Evolutionary conservation across 495 filamentous ascomycete species (phyloP).

Genomic region (Amniculicola lignicola): DNA sequence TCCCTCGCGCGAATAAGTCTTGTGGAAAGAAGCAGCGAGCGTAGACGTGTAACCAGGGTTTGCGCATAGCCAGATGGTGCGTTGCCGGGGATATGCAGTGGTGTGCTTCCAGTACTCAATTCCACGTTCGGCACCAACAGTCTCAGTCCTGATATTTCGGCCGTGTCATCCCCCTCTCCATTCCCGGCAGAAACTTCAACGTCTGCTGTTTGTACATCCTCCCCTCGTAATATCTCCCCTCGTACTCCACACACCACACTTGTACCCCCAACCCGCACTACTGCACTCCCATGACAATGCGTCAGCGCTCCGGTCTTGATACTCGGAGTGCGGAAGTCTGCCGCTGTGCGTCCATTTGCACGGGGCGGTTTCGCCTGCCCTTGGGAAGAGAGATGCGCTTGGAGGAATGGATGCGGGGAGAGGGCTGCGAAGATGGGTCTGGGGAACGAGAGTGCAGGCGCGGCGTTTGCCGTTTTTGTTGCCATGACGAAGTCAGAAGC

Average conservation of each 20-base stretch:
- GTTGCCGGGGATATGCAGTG: slow-evolving; percentile 76
- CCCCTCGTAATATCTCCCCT: slow-evolving; percentile 74
- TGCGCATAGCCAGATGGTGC: slow-evolving; percentile 79
- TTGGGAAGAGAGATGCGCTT: slow-evolving; percentile 70
- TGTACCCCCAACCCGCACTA: slow-evolving; percentile 84
- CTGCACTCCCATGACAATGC: slow-evolving; percentile 82
- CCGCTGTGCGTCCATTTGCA: slow-evolving; percentile 71
- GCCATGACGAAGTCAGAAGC: too few species aligned
- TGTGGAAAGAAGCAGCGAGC: slow-evolving; percentile 67
- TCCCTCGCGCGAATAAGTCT: slow-evolving; percentile 59
- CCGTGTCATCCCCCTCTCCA: slow-evolving; percentile 37
- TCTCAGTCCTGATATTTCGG: slow-evolving; percentile 55
- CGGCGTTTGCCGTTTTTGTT: background rate
- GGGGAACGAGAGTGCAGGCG: slow-evolving; percentile 61
- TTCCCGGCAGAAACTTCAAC: background rate
- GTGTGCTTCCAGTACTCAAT: slow-evolving; percentile 81
- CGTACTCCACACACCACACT: slow-evolving; percentile 88
- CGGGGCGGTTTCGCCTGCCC: slow-evolving; percentile 58
- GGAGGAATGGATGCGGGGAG: slow-evolving; percentile 82
- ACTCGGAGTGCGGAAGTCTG: slow-evolving; percentile 63
- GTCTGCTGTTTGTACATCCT: slow-evolving; percentile 57
- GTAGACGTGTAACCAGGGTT: slow-evolving; percentile 72
- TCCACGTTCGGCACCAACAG: slow-evolving; percentile 92
- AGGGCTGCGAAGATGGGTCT: slow-evolving; percentile 83
- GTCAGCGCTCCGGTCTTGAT: slow-evolving; percentile 77